Conservation (phyloP, 495 filamentous ascomycete species). For the Penicilliopsis zonata region DNA sequence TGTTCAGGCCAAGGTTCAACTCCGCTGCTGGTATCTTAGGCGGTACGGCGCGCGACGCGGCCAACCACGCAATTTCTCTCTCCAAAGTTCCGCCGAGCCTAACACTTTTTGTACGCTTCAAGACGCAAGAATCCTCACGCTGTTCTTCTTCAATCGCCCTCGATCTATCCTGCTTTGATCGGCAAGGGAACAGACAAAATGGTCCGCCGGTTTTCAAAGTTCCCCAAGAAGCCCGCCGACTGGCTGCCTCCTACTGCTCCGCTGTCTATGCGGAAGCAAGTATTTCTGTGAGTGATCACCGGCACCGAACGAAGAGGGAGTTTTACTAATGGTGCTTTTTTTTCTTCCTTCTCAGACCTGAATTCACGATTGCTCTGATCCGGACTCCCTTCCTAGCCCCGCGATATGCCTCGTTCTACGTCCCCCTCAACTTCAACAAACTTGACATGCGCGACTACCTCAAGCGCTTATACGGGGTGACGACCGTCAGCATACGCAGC, state of each 20-base stretch:
- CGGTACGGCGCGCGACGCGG: conserved; percentile 26
- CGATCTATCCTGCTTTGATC: no score
- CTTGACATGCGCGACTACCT: conserved; percentile 88
- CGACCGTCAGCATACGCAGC: conserved; percentile 56
- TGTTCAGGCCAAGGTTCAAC: no score
- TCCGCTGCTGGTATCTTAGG: conserved; percentile 8
- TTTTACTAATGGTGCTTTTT: no score
- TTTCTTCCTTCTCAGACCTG: no score
- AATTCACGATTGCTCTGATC: conserved; percentile 64
- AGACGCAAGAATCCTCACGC: no score
- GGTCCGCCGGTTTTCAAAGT: conserved; percentile 20
- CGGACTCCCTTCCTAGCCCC: conserved; percentile 59
- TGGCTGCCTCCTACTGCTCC: conserved; percentile 9
- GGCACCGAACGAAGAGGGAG: neutral
- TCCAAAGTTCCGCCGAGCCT: conserved; percentile 22
- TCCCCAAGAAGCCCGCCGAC: conserved; percentile 15
- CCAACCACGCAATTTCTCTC: conserved; percentile 25
- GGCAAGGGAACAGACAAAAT: conserved; percentile 17
- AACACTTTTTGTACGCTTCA: no score
- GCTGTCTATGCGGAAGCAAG: conserved; percentile 36
- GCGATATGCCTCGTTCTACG: conserved; percentile 70
- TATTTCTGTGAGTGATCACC: conserved; percentile 49
- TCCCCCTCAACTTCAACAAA: conserved; percentile 82
- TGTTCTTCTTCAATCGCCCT: no score
- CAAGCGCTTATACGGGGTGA: conserved; percentile 57